A percentile compares a stretch with the other conserved stretches of the same genome.
phyloP scores from a whole-genome alignment of 1,139 yeast genomes.

The Blastobotrys proliferans region DNA sequence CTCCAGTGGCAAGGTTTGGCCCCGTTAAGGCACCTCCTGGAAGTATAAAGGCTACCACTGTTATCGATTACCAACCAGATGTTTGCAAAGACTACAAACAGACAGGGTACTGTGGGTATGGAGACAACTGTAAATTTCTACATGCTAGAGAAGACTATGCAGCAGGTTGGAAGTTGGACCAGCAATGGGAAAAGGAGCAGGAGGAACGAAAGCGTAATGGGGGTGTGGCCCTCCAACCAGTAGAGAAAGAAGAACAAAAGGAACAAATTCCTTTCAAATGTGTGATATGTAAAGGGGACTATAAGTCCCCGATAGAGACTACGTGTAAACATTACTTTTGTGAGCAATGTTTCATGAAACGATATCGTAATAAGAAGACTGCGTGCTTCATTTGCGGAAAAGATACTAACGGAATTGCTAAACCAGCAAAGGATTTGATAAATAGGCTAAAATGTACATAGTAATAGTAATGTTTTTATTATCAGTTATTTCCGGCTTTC shows the following conservation, averaged over 20 bases:
- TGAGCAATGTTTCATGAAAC: constrained; percentile 53
- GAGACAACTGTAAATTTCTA: constrained; percentile 94
- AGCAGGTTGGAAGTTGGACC: constrained; percentile 62
- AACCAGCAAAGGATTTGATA: constrained; percentile 25
- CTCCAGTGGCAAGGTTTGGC: constrained; percentile 22
- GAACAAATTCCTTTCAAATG: constrained; percentile 56
- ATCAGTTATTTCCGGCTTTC: constrained; percentile 31
- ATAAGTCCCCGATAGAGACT: constrained; percentile 57
- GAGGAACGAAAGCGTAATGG: constrained; percentile 5
- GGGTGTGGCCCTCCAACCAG: not conserved
- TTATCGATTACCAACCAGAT: constrained; percentile 91
- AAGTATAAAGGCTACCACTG: constrained; percentile 63
- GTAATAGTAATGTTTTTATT: not conserved
- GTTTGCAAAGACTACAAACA: constrained; percentile 89
- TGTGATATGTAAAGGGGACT: constrained; percentile 56
- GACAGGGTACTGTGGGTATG: constrained; percentile 96
- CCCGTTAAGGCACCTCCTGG: constrained; percentile 35
- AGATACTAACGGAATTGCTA: constrained; percentile 26
- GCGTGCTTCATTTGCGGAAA: constrained; percentile 54
- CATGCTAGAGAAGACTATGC: constrained; percentile 86
- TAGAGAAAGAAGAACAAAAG: constrained; percentile 17
- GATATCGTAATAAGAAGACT: constrained; percentile 46
- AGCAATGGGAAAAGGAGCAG: constrained; percentile 60
- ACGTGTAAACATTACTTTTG: constrained; percentile 67
- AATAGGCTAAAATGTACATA: constrained; percentile 4